phyloP scores from a whole-genome alignment of 306 rosid genomes.

The Spatholobus suberectus region DNA sequence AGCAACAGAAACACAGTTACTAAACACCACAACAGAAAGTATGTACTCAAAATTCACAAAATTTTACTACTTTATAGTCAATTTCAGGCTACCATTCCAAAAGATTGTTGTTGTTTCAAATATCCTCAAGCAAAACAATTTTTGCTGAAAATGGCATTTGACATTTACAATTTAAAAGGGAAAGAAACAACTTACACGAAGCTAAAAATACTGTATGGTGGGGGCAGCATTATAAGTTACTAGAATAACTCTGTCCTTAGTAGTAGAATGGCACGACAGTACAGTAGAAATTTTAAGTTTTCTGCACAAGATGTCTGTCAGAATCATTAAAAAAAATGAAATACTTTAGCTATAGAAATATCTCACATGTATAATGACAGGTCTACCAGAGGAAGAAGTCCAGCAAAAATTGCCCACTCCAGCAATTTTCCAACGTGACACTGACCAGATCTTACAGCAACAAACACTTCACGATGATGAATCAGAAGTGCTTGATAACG shows the following conservation, averaged over 20 bases:
- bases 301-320: not conserved
- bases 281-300: not conserved
- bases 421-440: not conserved
- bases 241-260: not conserved
- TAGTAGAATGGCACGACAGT: not conserved
- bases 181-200: not conserved
- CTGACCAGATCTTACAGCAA: not conserved
- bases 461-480: not conserved
- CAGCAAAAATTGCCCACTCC: not conserved
- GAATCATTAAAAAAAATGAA: not conserved
- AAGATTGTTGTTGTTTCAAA: not conserved
- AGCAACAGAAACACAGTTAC: not conserved
- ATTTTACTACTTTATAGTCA: not conserved
- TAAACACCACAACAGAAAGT: not conserved
- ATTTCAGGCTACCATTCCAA: not conserved
- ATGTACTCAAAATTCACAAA: not conserved
- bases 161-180: not conserved
- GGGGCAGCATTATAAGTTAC: not conserved
- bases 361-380: constrained; percentile 17
- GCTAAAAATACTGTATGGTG: no score
- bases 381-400: not conserved
- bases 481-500: not conserved
- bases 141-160: not conserved
- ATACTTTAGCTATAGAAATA: not conserved
- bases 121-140: not conserved